Conservation (phyloP, 495 filamentous ascomycete species). For the Xylaria curta region DNA sequence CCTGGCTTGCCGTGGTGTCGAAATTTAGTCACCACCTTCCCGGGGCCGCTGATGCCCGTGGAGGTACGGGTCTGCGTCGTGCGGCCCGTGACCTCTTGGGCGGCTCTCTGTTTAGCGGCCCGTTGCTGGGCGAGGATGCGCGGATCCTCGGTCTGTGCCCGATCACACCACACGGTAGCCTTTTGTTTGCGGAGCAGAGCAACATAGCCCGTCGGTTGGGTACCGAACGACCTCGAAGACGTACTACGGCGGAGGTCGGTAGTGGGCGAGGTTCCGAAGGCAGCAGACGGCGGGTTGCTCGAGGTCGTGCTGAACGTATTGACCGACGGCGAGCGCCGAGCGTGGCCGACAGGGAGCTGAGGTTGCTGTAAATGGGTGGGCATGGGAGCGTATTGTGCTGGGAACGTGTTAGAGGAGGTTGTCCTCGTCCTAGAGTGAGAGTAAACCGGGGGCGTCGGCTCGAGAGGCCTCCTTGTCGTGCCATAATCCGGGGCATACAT, state of each 20-base stretch:
- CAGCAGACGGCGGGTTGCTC: conserved; percentile 56
- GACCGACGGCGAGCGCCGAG: conserved; percentile 73
- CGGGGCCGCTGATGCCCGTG: conserved; percentile 59
- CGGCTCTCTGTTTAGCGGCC: conserved; percentile 82
- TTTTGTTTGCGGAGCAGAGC: conserved; percentile 95
- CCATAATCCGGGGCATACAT: conserved; percentile 41
- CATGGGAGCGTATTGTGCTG: conserved; percentile 44
- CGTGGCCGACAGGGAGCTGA: conserved; percentile 49
- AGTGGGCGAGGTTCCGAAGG: conserved; percentile 58
- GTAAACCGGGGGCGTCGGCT: conserved; percentile 45
- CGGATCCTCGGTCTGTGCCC: conserved; percentile 90
- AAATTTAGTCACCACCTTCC: conserved; percentile 74
- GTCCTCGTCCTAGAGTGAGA: conserved; percentile 63
- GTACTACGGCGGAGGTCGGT: conserved; percentile 74
- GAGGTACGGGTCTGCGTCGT: conserved; percentile 58
- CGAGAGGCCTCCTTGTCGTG: conserved; percentile 43
- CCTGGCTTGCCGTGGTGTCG: conserved; percentile 78
- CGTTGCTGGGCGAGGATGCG: conserved; percentile 78
- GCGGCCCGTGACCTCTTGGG: conserved; percentile 75
- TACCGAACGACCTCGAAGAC: conserved; percentile 72
- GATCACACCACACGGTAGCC: conserved; percentile 98
- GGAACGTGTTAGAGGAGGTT: conserved; percentile 65
- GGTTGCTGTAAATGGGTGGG: conserved; percentile 45
- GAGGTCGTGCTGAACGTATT: conserved; percentile 74
- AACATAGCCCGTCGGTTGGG: conserved; percentile 78